Percentiles rank a stretch among this genome's conserved stretches.
Evolutionary conservation across 2,329 filamentous ascomycete genomes (phyloP).

Genomic region (Hypoxylon sp.): DNA sequence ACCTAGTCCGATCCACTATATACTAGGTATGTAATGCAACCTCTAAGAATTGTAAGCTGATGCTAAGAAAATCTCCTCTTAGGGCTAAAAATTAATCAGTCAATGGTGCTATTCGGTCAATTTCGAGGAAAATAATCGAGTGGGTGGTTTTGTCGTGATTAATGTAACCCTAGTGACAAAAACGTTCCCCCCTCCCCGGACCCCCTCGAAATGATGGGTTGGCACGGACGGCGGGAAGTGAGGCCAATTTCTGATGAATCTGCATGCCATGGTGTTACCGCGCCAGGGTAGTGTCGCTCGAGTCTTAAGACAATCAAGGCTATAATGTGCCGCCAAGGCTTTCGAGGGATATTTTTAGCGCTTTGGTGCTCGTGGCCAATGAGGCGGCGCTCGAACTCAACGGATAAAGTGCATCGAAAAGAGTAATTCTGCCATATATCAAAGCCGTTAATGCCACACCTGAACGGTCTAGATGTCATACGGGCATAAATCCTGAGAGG

Average conservation of each 20-base stretch:
- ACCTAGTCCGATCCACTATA: neutral
- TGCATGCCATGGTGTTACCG: constrained; percentile 37
- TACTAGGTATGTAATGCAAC: neutral
- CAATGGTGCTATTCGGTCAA: constrained; percentile 29
- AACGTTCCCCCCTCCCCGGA: constrained; percentile 22
- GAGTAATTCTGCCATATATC: constrained; percentile 23
- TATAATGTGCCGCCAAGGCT: constrained; percentile 34
- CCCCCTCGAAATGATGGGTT: constrained; percentile 31
- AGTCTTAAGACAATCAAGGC: constrained; percentile 14
- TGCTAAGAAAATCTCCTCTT: constrained; percentile 24
- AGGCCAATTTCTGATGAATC: constrained; percentile 42
- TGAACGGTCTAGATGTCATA: constrained; percentile 30
- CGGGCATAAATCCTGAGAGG: constrained; percentile 8
- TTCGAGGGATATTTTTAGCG: constrained; percentile 42
- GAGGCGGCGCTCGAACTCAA: constrained; percentile 16
- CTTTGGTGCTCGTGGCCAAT: constrained; percentile 27
- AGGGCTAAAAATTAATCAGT: constrained; percentile 25
- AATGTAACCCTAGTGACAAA: constrained; percentile 41
- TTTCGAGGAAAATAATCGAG: constrained; percentile 42
- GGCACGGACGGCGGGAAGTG: constrained; percentile 41
- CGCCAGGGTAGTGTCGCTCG: constrained; percentile 18
- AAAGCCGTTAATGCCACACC: constrained; percentile 24
- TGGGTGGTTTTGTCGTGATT: constrained; percentile 39
- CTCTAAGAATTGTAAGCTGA: constrained; percentile 27
- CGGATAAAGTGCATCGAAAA: constrained; percentile 25